phyloP scores from a whole-genome alignment of 768 basidiomycete species.

The Hericium alpestre region DNA sequence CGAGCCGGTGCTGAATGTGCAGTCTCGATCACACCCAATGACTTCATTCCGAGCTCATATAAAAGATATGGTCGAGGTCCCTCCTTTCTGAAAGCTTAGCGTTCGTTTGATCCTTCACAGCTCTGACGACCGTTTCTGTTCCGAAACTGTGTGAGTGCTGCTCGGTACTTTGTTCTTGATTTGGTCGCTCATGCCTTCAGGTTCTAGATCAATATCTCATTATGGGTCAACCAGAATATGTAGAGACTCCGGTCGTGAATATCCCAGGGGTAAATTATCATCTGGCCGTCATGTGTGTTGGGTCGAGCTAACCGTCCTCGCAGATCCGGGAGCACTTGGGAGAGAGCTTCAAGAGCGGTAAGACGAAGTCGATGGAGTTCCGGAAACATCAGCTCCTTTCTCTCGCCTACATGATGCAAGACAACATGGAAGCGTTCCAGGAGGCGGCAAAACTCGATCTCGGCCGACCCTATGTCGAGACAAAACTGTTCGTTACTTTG shows the following conservation, averaged over 20 bases:
- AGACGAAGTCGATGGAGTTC: conserved; percentile 49
- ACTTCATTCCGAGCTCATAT: too few relatives aligned
- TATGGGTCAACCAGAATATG: neutral
- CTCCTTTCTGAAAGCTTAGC: too few relatives aligned
- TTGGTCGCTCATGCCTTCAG: too few relatives aligned
- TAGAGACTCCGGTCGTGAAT: conserved; percentile 15
- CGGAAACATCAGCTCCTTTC: conserved; percentile 66
- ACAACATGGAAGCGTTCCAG: conserved; percentile 52
- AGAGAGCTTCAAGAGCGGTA: conserved; percentile 52
- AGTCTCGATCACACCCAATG: too few relatives aligned
- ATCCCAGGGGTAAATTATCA: conserved; percentile 14
- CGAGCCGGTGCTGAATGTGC: too few relatives aligned
- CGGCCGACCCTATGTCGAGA: conserved; percentile 50
- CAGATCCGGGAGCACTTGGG: conserved; percentile 48
- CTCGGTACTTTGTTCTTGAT: too few relatives aligned
- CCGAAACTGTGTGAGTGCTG: too few relatives aligned
- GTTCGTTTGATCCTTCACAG: too few relatives aligned
- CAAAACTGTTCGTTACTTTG: conserved; percentile 31
- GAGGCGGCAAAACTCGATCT: conserved; percentile 51
- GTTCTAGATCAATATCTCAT: neutral
- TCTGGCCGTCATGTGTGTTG: neutral
- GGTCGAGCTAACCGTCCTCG: conserved; percentile 24
- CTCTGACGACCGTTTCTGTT: too few relatives aligned
- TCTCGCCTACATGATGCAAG: conserved; percentile 59
- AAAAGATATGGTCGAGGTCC: too few relatives aligned